Percentiles rank a stretch among this genome's conserved stretches.
These are phyloP conservation scores for Artemisia argyi DNA, from an alignment of 129 eudicot species.

Conservation along the genomic window DNA sequence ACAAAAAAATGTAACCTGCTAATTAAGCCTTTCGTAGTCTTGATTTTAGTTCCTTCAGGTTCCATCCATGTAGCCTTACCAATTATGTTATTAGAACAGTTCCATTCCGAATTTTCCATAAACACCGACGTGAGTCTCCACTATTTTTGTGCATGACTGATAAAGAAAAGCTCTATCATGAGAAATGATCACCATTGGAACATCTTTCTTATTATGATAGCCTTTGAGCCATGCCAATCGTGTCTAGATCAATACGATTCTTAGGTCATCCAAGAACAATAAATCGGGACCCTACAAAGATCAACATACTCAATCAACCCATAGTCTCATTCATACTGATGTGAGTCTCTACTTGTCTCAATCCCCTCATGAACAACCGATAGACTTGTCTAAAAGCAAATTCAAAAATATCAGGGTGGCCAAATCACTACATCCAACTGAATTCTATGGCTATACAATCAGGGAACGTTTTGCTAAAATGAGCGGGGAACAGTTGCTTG, in stretches of 20 bases:
- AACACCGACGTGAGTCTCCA: conserved; percentile 83
- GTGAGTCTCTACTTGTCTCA: too few relatives aligned
- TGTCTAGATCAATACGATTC: conserved; percentile 95
- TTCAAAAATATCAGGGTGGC: too few relatives aligned
- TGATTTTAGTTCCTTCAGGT: conserved; percentile 76
- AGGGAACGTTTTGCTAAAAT: too few relatives aligned
- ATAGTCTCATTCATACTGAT: not conserved
- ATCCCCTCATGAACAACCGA: too few relatives aligned
- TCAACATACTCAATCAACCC: not conserved
- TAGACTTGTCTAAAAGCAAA: too few relatives aligned
- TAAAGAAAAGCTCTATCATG: conserved; percentile 99
- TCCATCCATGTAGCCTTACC: conserved; percentile 79
- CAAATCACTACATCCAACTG: too few relatives aligned
- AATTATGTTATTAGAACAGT: conserved; percentile 69
- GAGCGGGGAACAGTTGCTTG: too few relatives aligned
- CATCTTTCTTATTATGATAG: conserved; percentile 80
- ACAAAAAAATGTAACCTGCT: conserved; percentile 16
- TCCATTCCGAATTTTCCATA: conserved; percentile 55
- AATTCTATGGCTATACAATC: too few relatives aligned
- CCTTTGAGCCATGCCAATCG: conserved; percentile 97
- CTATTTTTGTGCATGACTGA: conserved; percentile 78
- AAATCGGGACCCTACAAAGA: conserved; percentile 81
- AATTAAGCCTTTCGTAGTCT: conserved; percentile 71
- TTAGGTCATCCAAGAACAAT: conserved; percentile 92
- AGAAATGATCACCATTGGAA: conserved; percentile 97